Evolutionary conservation across 1,284 basidiomycete species (phyloP).

Genomic region (Puccinia polysora): DNA sequence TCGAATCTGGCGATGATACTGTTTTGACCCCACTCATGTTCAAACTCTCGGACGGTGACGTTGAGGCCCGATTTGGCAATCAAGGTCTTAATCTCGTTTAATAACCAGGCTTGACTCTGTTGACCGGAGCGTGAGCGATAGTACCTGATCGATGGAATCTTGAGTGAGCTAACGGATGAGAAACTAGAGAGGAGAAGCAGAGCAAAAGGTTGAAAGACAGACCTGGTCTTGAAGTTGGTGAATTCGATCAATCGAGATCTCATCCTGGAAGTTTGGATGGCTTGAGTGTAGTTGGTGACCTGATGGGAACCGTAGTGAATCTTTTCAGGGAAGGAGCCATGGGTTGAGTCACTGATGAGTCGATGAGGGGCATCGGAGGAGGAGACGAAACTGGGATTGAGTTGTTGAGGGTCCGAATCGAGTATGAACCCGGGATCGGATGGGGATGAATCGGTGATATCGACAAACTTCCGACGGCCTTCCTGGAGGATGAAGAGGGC

Average conservation of each 20-base stretch:
- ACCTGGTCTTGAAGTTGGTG: constrained; percentile 34
- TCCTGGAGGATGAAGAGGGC: constrained; percentile 46
- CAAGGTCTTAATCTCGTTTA: constrained; percentile 67
- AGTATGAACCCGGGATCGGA: background rate
- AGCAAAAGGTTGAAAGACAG: constrained; percentile 47
- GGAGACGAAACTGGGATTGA: constrained; percentile 14
- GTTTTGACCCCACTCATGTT: constrained; percentile 87
- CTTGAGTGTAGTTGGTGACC: background rate
- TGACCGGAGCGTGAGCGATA: constrained; percentile 65
- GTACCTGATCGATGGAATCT: constrained; percentile 55
- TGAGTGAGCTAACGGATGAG: constrained; percentile 56
- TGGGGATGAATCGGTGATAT: constrained; percentile 47
- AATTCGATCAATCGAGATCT: constrained; percentile 16
- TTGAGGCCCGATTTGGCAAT: constrained; percentile 53
- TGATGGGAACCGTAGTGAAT: constrained; percentile 42
- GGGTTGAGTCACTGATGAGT: no score
- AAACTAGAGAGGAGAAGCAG: constrained; percentile 62
- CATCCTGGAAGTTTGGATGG: constrained; percentile 19
- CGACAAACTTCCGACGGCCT: constrained; percentile 47
- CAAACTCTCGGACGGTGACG: constrained; percentile 72
- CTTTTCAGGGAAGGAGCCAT: constrained; percentile 37
- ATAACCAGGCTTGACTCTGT: constrained; percentile 73
- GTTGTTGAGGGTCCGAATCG: background rate
- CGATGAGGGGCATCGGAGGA: background rate
- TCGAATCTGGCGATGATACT: constrained; percentile 67